Evolutionary conservation across 768 basidiomycete genomes (phyloP).

Genomic region (Epithele typhae): DNA sequence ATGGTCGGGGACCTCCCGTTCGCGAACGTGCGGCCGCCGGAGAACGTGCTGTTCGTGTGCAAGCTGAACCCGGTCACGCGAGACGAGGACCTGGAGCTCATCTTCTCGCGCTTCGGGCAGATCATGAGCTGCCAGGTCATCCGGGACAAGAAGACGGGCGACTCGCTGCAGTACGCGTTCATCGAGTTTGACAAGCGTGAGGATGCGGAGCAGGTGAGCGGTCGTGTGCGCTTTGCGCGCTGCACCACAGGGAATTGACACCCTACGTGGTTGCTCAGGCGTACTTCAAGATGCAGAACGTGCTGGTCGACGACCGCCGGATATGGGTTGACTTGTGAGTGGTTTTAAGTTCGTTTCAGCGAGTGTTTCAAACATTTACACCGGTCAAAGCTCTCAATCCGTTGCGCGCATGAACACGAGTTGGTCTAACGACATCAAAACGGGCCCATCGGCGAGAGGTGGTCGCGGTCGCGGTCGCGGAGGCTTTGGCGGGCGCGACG

Average conservation of each 20-base stretch:
- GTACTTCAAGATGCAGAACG: conserved; percentile 99
- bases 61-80: conserved; percentile 95
- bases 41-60: conserved; percentile 98
- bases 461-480: conserved; percentile 28
- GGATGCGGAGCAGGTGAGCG: conserved; percentile 84
- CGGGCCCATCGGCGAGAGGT: conserved; percentile 36
- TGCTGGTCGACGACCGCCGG: conserved; percentile 92
- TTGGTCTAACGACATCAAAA: conserved; percentile 78
- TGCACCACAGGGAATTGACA: too few species aligned
- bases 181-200: conserved; percentile 95
- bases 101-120: conserved; percentile 91
- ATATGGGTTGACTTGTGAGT: conserved; percentile 99
- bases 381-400: conserved; percentile 74
- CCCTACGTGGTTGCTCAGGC: conserved; percentile 45
- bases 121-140: conserved; percentile 99
- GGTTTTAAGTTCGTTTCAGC: background rate
- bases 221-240: too few species aligned
- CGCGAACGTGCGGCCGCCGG: conserved; percentile 95
- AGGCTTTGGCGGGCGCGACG: conserved; percentile 68
- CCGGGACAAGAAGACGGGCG: conserved; percentile 91
- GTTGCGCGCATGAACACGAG: conserved; percentile 79
- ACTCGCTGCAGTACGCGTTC: conserved; percentile 96
- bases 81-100: conserved; percentile 95
- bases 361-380: background rate
- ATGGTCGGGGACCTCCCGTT: conserved; percentile 99